Evolutionary conservation across 768 basidiomycete species (phyloP).

Genomic region (Chalciporus pseudorubinellus): DNA sequence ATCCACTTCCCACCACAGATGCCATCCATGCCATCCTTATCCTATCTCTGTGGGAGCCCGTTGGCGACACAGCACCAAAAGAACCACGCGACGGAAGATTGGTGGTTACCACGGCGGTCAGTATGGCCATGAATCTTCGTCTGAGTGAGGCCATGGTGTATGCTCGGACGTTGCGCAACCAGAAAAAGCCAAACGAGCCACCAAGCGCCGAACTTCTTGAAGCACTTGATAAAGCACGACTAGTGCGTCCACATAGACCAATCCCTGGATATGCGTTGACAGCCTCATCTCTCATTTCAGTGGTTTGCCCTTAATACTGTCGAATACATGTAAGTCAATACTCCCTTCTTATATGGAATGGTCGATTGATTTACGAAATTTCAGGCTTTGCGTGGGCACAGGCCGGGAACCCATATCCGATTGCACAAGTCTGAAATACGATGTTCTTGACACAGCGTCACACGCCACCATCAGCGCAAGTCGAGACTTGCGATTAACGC

Average conservation of each 20-base stretch:
- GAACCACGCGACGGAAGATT: conserved; percentile 39
- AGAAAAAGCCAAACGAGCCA: conserved; percentile 27
- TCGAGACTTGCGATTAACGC: conserved; percentile 38
- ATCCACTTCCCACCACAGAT: conserved; percentile 40
- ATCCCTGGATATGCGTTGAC: conserved; percentile 15
- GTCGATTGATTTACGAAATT: conserved; percentile 1
- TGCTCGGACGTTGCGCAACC: conserved; percentile 28
- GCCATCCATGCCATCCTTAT: conserved; percentile 42
- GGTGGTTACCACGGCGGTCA: conserved; percentile 41
- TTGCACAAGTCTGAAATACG: conserved; percentile 29
- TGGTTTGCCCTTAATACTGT: conserved; percentile 39
- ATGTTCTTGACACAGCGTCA: conserved; percentile 30
- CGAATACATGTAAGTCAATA: conserved; percentile 38
- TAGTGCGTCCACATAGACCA: conserved; percentile 29
- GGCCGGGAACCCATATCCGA: conserved; percentile 40
- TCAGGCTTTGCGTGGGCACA: conserved; percentile 42
- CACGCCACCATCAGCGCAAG: conserved; percentile 18
- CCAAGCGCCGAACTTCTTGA: conserved; percentile 32
- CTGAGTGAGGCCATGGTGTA: conserved; percentile 37
- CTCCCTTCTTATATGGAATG: not conserved
- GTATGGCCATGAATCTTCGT: conserved; percentile 46
- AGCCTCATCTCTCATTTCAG: conserved; percentile 21
- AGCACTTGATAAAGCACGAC: conserved; percentile 36
- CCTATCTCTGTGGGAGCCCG: conserved; percentile 44
- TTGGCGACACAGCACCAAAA: conserved; percentile 31